Base-by-base conservation (phyloP, 768 basidiomycete genomes). In the Tephrocybe sp. region DNA sequence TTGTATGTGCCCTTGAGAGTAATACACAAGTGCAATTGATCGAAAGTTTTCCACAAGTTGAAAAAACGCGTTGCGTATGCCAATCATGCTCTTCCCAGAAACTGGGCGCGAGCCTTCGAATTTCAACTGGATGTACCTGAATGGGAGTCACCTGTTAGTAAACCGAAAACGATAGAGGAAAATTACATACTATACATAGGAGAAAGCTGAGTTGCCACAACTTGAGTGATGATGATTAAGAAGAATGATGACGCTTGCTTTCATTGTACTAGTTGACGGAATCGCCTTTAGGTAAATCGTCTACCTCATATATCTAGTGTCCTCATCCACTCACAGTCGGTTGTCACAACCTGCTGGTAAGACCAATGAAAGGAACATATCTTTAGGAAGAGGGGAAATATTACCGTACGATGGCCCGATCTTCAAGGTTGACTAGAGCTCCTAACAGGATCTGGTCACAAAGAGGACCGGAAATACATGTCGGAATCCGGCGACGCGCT, bases 11-110 rank as follows among this genome's bases (percentile, higher is more conserved):
- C 25, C 24, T 47, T 40, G n/a, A 9, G 37, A 15, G 18, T 39
- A 47, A 29, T n/a, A n/a, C n/a, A n/a, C n/a, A n/a, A n/a, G n/a
- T n/a, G 39, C 27, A 38, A 40, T 31, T 38, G 46, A 47, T 47
- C 46, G 46, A 25, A 36, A 3, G 38, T 21, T 19, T 6, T 38
- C 7, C 37, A 38, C n/a, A n/a, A 3, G 12, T 46, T 11, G 27
- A 29, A 11, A 29, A 29, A 29, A 18, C 18, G 37, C 16, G 38
- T 39, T 19, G 11, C 29, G 27, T 41, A 21, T 5, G 37, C 12
- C 37, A 38, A 38, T 38, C 37, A 12, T 38, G 16, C 18, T 6
- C 18, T 38, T 19, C n/a, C n/a, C 37, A 38, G 37, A 9, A 38
- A 38, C 19, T 21, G 37, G n/a, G 37, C 37, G 8, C 37, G 27